Percentiles rank a stretch among this genome's conserved stretches.
These are phyloP conservation scores for Penicillium sp. DNA, from an alignment of 2,329 filamentous ascomycete genomes.

Conservation along the genomic window DNA sequence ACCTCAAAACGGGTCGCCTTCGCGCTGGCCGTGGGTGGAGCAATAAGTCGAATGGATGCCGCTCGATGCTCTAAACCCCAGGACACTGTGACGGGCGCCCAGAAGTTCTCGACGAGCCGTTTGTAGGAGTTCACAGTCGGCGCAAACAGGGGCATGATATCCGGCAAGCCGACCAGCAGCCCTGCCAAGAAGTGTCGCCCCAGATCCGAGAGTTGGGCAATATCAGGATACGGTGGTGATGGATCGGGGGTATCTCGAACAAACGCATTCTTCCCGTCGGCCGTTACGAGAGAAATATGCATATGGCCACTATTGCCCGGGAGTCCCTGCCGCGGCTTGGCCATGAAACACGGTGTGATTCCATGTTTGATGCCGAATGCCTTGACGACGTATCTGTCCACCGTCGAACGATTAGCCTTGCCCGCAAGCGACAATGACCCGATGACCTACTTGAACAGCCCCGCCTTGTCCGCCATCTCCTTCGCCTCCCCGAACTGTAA, in stretches of 20 bases:
- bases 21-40: constrained; percentile 75
- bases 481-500: constrained; percentile 83
- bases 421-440: neutral
- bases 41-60: constrained; percentile 82
- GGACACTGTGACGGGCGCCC: constrained; percentile 94
- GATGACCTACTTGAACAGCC: constrained; percentile 70
- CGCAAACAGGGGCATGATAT: constrained; percentile 91
- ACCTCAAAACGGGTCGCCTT: constrained; percentile 89
- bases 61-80: constrained; percentile 96
- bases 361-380: constrained; percentile 78
- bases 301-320: constrained; percentile 95
- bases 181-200: constrained; percentile 92
- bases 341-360: constrained; percentile 98
- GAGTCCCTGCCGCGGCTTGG: constrained; percentile 83
- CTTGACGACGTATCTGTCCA: constrained; percentile 69
- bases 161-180: constrained; percentile 77
- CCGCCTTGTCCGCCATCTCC: constrained; percentile 85
- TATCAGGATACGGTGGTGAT: constrained; percentile 65
- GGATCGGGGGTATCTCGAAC: constrained; percentile 65
- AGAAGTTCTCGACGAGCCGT: constrained; percentile 96
- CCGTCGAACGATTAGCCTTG: constrained; percentile 8
- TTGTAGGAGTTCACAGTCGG: constrained; percentile 98
- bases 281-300: constrained; percentile 82
- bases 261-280: constrained; percentile 77
- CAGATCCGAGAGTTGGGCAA: constrained; percentile 75